Base-by-base conservation (phyloP, 345 rosid genomes). In the Boechera retrofracta region DNA sequence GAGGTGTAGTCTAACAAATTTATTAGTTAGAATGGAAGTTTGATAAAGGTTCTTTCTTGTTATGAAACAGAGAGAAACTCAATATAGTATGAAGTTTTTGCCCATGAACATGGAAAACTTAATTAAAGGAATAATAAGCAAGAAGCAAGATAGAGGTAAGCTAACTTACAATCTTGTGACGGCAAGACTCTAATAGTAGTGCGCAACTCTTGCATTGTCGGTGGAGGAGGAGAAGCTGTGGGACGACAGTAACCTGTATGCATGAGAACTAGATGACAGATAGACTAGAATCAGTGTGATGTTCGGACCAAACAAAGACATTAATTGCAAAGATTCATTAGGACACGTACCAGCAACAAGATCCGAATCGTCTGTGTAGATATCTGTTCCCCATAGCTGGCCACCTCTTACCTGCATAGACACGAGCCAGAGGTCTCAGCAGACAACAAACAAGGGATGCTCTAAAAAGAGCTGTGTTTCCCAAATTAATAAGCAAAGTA, bases 221-320 rank as follows among this genome's bases (percentile, higher is more conserved):
- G 82, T 67, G 99, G 98, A 73, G 98, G 98, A 61, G 98, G 97
- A 71, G 97, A 91, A 51, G 97, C 94, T 16, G 99, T 88, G 68
- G 96, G 98, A 63, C 97, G 97, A 82, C 94, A 95, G 78, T 92
- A 95, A 78, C 99, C 99, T 38, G 99, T 93, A 82, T 95, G 98
- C 98, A 93, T 92, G 80, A 95, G 98, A 87, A 95, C 99, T 96
- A 86, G 71, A 72, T 80, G 38, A 71, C 71, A 83, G 47, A 79
- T 29, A 70, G 64, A 42, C 52, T 61, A 76, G 69, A 67, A 77
- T 60, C 75, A 81, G 56, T 72, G 55, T 57, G 38, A 74, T 36
- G 70, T 54, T 71, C 28, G 44, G 38, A 47, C 73, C 67, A 11
- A 63, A 75, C 55, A 61, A 41, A 54, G 32, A 58, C 52, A 64